A percentile compares a stretch with the other conserved stretches of the same genome.
Conservation (phyloP, 75 land plant genomes). For the Ceratopteris richardii region DNA sequence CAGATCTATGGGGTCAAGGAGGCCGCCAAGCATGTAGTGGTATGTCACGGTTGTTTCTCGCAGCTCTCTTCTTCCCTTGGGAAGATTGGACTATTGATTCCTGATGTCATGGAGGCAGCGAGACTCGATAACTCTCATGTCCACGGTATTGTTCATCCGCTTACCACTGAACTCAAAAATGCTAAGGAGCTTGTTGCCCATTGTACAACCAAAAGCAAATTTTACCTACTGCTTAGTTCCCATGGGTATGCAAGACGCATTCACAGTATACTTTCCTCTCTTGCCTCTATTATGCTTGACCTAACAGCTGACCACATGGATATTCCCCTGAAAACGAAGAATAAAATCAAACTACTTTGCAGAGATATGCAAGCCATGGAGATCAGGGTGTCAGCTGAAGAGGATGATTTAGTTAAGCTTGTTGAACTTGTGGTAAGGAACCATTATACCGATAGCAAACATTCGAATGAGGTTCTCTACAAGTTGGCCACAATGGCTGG, state of each 20-base stretch:
- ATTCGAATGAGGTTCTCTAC: slow-evolving; percentile 44
- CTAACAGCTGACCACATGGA: slow-evolving; percentile 41
- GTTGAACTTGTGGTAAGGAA: slow-evolving; percentile 40
- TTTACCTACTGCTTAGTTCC: slow-evolving; percentile 50
- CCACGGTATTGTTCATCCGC: not conserved
- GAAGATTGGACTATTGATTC: not conserved
- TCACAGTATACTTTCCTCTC: slow-evolving; percentile 40
- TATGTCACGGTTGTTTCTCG: slow-evolving; percentile 2
- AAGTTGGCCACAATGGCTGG: slow-evolving; percentile 49
- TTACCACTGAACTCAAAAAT: slow-evolving; percentile 16
- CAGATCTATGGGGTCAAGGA: not conserved
- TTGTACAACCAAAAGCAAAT: slow-evolving; percentile 42
- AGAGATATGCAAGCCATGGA: slow-evolving; percentile 42
- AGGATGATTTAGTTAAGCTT: slow-evolving; percentile 36
- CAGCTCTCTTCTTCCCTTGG: not conserved
- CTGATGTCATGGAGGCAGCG: not conserved
- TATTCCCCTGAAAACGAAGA: slow-evolving; percentile 22
- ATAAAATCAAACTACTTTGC: slow-evolving; percentile 22
- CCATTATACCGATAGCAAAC: slow-evolving; percentile 25
- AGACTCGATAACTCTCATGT: not conserved
- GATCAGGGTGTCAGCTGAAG: slow-evolving; percentile 37
- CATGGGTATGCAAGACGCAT: slow-evolving; percentile 27
- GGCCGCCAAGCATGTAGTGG: slow-evolving; percentile 6
- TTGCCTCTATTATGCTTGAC: slow-evolving; percentile 38
- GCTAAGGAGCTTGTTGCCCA: slow-evolving; percentile 27